phyloP scores from a whole-genome alignment of 805 yeast genomes.

The Candida nemodendra region DNA sequence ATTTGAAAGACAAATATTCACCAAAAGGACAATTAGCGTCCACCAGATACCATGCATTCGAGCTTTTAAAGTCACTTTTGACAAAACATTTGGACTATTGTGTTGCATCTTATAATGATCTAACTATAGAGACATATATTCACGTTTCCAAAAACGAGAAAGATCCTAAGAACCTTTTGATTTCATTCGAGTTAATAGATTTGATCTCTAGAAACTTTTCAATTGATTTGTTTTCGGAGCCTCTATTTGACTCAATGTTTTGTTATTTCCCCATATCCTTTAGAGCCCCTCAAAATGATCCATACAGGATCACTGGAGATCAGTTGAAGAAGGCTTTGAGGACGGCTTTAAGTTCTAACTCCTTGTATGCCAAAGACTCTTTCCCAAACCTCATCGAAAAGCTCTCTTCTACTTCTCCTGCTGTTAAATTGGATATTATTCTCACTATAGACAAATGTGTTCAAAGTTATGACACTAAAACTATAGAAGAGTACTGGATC shows the following conservation, averaged over 20 bases:
- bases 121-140: constrained; percentile 56
- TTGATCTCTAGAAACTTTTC: constrained; percentile 43
- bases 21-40: constrained; percentile 60
- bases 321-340: constrained; percentile 67
- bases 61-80: constrained; percentile 41
- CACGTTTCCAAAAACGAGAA: constrained; percentile 83
- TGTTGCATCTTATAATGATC: constrained; percentile 32
- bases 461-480: constrained; percentile 45
- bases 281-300: constrained; percentile 87
- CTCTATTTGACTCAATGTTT: constrained; percentile 82
- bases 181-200: constrained; percentile 60
- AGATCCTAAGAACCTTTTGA: constrained; percentile 83
- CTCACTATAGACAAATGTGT: constrained; percentile 59
- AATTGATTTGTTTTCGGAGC: constrained; percentile 49
- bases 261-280: constrained; percentile 97
- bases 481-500: constrained; percentile 61
- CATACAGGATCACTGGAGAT: constrained; percentile 73
- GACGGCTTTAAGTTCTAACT: constrained; percentile 57
- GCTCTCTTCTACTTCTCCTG: constrained; percentile 69
- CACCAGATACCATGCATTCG: constrained; percentile 59
- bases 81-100: constrained; percentile 26
- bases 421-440: constrained; percentile 73
- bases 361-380: constrained; percentile 65
- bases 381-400: constrained; percentile 79
- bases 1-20: constrained; percentile 43